Evolutionary conservation across 495 filamentous ascomycete species (phyloP), one percentile per base, ranked within the genome.

Genomic region (Daldinia grandis): DNA sequence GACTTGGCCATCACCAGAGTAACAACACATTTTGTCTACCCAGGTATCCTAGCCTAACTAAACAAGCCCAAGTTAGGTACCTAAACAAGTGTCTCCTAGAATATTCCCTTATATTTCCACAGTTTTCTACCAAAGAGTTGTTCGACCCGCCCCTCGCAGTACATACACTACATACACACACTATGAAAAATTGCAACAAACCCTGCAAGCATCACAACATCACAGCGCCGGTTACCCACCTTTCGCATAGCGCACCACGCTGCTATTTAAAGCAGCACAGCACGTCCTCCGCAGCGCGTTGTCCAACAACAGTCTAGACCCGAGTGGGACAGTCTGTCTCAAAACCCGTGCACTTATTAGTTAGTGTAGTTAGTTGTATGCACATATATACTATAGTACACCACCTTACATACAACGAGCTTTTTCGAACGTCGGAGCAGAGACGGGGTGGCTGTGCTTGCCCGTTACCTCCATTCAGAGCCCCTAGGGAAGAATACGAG

Each of bases 401-500:
- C n/a, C n/a, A n/a, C n/a, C n/a, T n/a, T n/a, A n/a, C n/a, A 35
- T 6, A 35, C 12, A 35, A 35, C 31, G 5, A 38, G 35, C 35
- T 14, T 38, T 14, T 47, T 10, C 5, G 21, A 27, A 30, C 24
- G 49, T 53, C 49, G 49, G 49, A 27, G 49, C 25, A 53, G 49
- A 30, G 12, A 53, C 24, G 49, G 49, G 24, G 49, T 53, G 49
- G 49, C 49, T 28, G 49, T 37, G 42, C 25, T 51, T 31, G 42
- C 8, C 42, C n/a, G 38, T 17, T 40, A 27, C 54, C n/a, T n/a
- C n/a, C 40, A 58, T 30, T 38, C 17, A 38, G 7, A 56, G n/a
- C 25, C 28, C 14, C 31, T 5, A 19, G 33, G 33, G 12, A 17
- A 72, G 60, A 72, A 72, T 72, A 72, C 69, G 69, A 72, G 69